Evolutionary conservation across 805 yeast species (phyloP).

Genomic region (Saccharomycopsis capsularis): DNA sequence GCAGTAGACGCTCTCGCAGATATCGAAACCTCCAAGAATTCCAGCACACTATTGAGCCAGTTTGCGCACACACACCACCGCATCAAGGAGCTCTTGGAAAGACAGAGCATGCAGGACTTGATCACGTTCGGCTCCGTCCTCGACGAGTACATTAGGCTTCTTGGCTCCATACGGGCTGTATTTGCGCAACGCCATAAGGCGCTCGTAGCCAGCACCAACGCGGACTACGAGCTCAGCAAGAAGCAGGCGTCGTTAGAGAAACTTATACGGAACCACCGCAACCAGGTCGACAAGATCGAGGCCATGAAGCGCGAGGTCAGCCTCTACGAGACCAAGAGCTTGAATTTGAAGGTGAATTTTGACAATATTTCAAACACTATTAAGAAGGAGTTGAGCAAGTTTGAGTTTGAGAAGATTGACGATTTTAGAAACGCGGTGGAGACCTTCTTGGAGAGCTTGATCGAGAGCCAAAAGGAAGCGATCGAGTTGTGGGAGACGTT

Average conservation of each 20-base stretch:
- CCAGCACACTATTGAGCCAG: conserved; percentile 56
- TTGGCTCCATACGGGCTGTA: conserved; percentile 66
- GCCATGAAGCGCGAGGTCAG: conserved; percentile 53
- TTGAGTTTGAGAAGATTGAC: conserved; percentile 68
- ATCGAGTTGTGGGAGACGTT: conserved; percentile 87
- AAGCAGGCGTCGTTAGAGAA: conserved; percentile 42
- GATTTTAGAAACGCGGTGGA: conserved; percentile 89
- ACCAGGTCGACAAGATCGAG: conserved; percentile 58
- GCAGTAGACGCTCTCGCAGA: conserved; percentile 56
- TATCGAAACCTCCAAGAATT: conserved; percentile 63
- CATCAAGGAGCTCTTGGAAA: conserved; percentile 64
- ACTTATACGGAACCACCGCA: conserved; percentile 34
- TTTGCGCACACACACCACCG: conserved; percentile 69
- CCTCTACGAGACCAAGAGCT: conserved; percentile 46
- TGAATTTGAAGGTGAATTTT: conserved; percentile 50
- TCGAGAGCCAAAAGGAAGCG: conserved; percentile 89
- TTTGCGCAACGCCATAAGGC: conserved; percentile 67
- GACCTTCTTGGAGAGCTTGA: conserved; percentile 80
- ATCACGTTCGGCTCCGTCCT: conserved; percentile 79
- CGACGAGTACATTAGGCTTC: conserved; percentile 77
- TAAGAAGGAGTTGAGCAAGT: conserved; percentile 54
- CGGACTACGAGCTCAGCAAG: conserved; percentile 43
- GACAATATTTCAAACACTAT: conserved; percentile 59
- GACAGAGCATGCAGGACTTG: conserved; percentile 79
- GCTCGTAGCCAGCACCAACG: conserved; percentile 37